Base-by-base conservation (phyloP, 2,329 filamentous ascomycete genomes). In the Meredithiella fracta region DNA sequence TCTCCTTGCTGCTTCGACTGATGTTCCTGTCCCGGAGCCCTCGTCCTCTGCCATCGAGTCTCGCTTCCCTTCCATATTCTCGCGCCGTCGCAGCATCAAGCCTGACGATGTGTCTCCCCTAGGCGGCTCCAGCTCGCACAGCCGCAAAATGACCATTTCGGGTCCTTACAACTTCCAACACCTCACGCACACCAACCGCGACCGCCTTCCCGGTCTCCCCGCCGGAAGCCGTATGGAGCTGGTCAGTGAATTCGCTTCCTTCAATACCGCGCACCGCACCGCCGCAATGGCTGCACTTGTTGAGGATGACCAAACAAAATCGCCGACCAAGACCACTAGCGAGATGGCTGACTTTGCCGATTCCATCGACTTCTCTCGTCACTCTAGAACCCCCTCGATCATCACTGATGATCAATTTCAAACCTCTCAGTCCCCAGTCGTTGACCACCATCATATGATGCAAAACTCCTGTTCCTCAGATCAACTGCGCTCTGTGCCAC, bases 131-230 rank as follows among this genome's bases (percentile, higher is more conserved):
- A 44, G n/a, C 22, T 58, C 54, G 8, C 44, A 54, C 47, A 52
- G 26, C 8, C 51, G 63, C 3, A 63, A 63, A n/a, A 63, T 74
- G 52, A 72, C 74, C 55, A 83, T 83, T 55, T 83, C 80, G 0
- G 74, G 70, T 1, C 80, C 80, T 2, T 83, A 80, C 66, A 82
- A 83, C 68, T 83, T 83, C 59, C 79, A 82, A 63, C 80, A 83
- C 65, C 71, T 83, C 34, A 73, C 76, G 3, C 79, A 82, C 63
- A 78, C 75, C 11, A 68, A 72, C 11, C 73, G 73, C 50, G 73
- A 79, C 29, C 68, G 73, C 52, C 58, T 74, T 2, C 66, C 71
- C 3, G 68, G 67, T 56, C 59, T 72, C 5, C 67, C 70, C 44
- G 65, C 67, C 26, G 62, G 66, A 2, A 73, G 68, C 60, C 69